These are phyloP conservation scores for Trichoderma harzianum DNA, from an alignment of 2,329 filamentous ascomycete species.

Conservation along the genomic window DNA sequence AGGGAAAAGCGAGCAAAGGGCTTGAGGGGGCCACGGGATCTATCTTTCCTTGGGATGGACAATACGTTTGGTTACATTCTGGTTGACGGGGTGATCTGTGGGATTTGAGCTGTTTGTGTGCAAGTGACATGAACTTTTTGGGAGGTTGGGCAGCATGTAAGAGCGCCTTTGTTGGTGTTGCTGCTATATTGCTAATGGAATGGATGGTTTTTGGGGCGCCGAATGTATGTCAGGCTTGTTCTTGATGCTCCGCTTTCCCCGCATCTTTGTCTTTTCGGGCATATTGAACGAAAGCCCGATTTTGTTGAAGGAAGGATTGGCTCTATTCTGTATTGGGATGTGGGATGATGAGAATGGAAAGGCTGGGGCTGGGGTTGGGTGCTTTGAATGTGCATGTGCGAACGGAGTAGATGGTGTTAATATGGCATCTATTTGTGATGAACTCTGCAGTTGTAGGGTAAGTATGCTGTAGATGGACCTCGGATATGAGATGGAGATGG, in stretches of 20 bases:
- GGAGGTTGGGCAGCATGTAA: neutral
- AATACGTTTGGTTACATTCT: neutral
- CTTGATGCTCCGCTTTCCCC: conserved; percentile 7
- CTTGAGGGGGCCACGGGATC: neutral
- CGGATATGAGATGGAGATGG: neutral
- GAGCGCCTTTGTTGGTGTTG: neutral
- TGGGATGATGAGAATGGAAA: neutral
- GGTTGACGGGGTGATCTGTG: neutral
- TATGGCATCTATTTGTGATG: neutral
- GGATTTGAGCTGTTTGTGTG: neutral
- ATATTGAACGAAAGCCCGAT: neutral
- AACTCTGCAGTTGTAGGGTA: neutral
- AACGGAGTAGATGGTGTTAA: neutral
- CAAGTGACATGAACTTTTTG: neutral
- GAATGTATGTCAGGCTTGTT: neutral
- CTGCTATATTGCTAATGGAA: neutral
- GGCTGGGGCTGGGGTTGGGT: neutral
- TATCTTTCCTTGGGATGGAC: neutral
- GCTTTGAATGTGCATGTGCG: neutral
- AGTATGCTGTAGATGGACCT: neutral
- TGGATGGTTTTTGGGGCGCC: neutral
- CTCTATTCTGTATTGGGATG: neutral
- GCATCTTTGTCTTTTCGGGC: neutral
- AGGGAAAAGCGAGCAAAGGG: neutral
- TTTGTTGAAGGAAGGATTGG: neutral